Base-by-base conservation (phyloP, 148 eudicot species). In the Chenopodium formosanum region DNA sequence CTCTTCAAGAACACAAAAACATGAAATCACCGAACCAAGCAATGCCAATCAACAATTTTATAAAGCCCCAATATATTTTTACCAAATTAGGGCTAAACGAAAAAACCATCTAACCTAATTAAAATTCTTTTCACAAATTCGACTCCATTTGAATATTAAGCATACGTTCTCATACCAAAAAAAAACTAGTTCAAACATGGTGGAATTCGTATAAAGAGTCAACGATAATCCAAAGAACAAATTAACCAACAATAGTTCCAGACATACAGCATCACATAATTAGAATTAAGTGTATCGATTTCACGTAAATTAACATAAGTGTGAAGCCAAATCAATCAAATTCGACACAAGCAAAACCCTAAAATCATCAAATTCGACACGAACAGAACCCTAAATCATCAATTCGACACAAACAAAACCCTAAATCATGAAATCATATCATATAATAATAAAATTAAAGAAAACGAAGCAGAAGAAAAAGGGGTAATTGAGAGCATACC, bases 401-500 rank as follows among this genome's bases (percentile, higher is more conserved):
- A 40, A 40, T 32, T 32, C 34, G 40, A 32, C 32, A 70, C 2
- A 69, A 1, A 79, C 50, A 58, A 37, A 70, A 70, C 5, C 44
- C 53, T 34, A 58, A 72, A 62, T 13, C 27, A 44, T 3, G 2
- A 22, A 14, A 14, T 13, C 50, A n/a, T 5, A 40, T 40, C 44
- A 40, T 40, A 40, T 6, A 40, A 40, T 66, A 58, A 80, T 9
- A 23, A 70, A 2, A 17, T 56, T 13, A 58, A 37, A 40, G 2
- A 17, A 9, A 9, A 76, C 16, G 50, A 62, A 76, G 9, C 7
- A 9, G 20, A 44, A 4, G 23, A 64, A n/a, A 76, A 22, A 27
- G 66, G 25, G 66, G 9, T 22, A 5, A 56, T 62, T 20, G 72
- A 44, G n/a, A 70, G 48, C 82, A 19, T 80, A 80, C 83, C 83